Evolutionary conservation across 164 flowering plant species (phyloP), one percentile per base, ranked within the genome.

Genomic region (Kalanchoe fedtschenkoi): DNA sequence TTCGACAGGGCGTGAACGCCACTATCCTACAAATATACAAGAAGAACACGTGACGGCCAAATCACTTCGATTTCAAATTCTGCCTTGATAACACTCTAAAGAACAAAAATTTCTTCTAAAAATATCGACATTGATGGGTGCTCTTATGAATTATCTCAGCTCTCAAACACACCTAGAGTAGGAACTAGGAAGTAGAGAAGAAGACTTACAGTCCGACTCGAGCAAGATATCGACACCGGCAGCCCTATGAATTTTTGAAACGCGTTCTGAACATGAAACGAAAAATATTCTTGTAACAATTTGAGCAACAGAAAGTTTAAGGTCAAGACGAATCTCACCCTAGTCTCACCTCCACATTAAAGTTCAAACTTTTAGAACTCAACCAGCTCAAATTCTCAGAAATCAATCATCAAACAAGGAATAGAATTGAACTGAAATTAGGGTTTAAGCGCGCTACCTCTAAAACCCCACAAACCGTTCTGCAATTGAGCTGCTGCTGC

Each of bases 1-100:
- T 93, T 93, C 68, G 95, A 88, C 58, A 90, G 66, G 34, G 99
- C 96, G 79, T 93, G 99, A 17, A 93, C 99, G 60, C 97, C 99
- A 5, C 91, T 87, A 83, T 93, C 99, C 99, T 93, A 70, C 62
- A 67, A 29, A 4, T 38, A n/a, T 29, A 68, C 62, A 30, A 60
- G 5, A 7, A 9, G 17, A 28, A 28, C 19, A 16, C 44, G 34
- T 5, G 29, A 42, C 58, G 34, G 0, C 22, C 19, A 46, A 19
- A 14, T 41, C 6, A 6, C n/a, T 17, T 35, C 1, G 33, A 35
- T 30, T 33, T 43, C n/a, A 28, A n/a, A 29, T 43, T 7, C 9
- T 24, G 6, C n/a, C 17, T 38, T 58, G 26, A 35, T 22, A 33
- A 22, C 17, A 58, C 35, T 3, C 34, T 1, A 32, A 19, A 34